These are phyloP conservation scores for Aspergillus caelatus DNA, from an alignment of 2,329 filamentous ascomycete genomes.

Conservation along the genomic window DNA sequence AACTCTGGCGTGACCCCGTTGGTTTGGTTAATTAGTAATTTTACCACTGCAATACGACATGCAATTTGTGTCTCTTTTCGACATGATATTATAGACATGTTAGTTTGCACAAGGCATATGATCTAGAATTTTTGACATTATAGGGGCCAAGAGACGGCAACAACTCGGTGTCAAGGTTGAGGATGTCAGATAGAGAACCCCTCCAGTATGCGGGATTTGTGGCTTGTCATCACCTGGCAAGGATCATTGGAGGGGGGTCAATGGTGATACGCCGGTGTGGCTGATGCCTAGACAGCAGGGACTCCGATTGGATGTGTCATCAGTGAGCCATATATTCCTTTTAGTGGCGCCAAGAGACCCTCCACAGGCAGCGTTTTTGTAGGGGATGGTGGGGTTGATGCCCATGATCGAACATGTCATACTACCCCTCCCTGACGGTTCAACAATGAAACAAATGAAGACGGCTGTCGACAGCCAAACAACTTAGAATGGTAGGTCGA, in stretches of 20 bases:
- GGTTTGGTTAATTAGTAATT: neutral
- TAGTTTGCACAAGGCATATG: neutral
- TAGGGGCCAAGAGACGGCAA: too few species aligned
- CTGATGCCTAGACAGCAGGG: neutral
- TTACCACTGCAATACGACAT: neutral
- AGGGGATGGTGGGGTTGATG: neutral
- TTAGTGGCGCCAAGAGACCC: slow-evolving; percentile 4
- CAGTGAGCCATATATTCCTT: neutral
- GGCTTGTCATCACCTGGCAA: neutral
- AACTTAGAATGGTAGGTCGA: neutral
- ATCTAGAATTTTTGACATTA: neutral
- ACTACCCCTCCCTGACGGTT: too few species aligned
- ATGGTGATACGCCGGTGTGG: slow-evolving; percentile 2
- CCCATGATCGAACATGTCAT: neutral
- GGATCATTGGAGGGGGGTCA: neutral
- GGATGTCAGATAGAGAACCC: neutral
- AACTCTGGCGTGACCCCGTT: neutral
- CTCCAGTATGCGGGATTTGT: slow-evolving; percentile 1
- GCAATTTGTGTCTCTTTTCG: neutral
- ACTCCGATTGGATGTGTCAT: neutral
- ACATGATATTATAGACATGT: neutral
- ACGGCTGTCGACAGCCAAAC: neutral
- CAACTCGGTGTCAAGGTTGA: neutral
- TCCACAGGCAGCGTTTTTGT: neutral
- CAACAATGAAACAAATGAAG: neutral